Percentiles rank a stretch among this genome's conserved stretches.
These are phyloP conservation scores for Lecanosticta acicola DNA, from an alignment of 2,329 filamentous ascomycete genomes.

Conservation along the genomic window DNA sequence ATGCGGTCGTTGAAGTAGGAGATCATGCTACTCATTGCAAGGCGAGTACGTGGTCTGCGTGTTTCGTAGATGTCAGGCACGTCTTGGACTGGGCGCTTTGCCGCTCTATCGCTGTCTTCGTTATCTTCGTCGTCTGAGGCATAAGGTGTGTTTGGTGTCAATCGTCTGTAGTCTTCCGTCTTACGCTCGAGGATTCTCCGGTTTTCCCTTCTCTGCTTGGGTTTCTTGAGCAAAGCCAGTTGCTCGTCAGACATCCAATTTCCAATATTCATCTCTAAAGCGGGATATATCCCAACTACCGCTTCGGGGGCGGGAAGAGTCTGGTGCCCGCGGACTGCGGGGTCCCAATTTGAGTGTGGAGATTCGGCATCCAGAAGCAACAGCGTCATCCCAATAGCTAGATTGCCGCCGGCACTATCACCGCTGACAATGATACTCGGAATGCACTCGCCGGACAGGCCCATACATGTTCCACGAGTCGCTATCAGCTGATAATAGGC, in stretches of 20 bases:
- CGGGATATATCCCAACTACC: conserved; percentile 80
- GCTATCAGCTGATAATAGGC: conserved; percentile 70
- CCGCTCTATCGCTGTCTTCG: conserved; percentile 6
- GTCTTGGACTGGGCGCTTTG: conserved; percentile 1
- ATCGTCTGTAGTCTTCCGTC: conserved; percentile 77
- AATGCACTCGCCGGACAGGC: conserved; percentile 59
- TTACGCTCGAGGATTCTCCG: conserved; percentile 73
- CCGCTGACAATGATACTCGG: conserved; percentile 70
- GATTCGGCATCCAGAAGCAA: conserved; percentile 71
- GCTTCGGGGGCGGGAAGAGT: conserved; percentile 60
- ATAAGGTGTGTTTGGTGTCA: conserved; percentile 75
- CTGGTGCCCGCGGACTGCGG: conserved; percentile 40
- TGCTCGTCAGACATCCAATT: conserved; percentile 99
- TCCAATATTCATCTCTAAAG: conserved; percentile 92
- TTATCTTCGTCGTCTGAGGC: conserved; percentile 69
- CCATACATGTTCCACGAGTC: conserved; percentile 68
- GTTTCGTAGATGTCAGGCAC: conserved; percentile 1
- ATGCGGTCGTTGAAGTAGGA: conserved; percentile 97
- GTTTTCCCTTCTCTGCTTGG: conserved; percentile 71
- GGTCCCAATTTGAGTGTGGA: conserved; percentile 36
- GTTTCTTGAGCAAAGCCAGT: conserved; percentile 86
- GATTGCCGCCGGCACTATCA: conserved; percentile 77
- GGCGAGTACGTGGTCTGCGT: conserved; percentile 53
- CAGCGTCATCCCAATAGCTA: conserved; percentile 72
- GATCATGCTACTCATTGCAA: conserved; percentile 94